Conservation (phyloP, 257 asterid species). For the Nemophila menziesii region DNA sequence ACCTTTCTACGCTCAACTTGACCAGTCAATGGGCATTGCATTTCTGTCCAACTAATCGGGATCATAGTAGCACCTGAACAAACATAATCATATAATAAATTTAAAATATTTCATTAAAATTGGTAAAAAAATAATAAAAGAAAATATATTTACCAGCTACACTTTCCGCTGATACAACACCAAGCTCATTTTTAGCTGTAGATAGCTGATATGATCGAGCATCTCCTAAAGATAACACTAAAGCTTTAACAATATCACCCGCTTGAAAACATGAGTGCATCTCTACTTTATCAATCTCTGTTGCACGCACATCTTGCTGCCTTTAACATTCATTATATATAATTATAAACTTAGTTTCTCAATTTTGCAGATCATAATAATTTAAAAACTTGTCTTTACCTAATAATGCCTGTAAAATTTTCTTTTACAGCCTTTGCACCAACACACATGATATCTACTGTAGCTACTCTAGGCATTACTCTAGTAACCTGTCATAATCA, state of each 20-base stretch:
- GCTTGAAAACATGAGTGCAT: constrained; percentile 78
- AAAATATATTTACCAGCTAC: constrained; percentile 43
- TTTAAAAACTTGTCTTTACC: constrained; percentile 25
- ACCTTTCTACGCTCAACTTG: constrained; percentile 85
- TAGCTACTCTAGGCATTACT: constrained; percentile 87
- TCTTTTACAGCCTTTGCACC: constrained; percentile 80
- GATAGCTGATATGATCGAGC: constrained; percentile 89
- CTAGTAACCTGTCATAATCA: constrained; percentile 54
- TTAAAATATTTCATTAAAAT: no score
- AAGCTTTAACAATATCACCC: constrained; percentile 77
- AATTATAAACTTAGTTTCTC: not conserved
- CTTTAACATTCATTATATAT: constrained; percentile 30
- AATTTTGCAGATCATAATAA: not conserved
- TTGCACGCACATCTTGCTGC: constrained; percentile 95
- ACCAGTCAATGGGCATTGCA: constrained; percentile 88
- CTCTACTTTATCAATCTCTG: constrained; percentile 95
- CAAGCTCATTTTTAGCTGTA: constrained; percentile 86
- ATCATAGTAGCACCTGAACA: constrained; percentile 70
- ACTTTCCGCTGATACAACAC: constrained; percentile 89
- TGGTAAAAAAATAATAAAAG: not conserved
- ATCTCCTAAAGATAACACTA: constrained; percentile 97
- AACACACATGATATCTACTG: constrained; percentile 75
- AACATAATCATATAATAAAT: constrained; percentile 1
- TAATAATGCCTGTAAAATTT: constrained; percentile 70
- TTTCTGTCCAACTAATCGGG: constrained; percentile 93